phyloP scores from a whole-genome alignment of 805 yeast species.

The Starmerella scarabaei region DNA sequence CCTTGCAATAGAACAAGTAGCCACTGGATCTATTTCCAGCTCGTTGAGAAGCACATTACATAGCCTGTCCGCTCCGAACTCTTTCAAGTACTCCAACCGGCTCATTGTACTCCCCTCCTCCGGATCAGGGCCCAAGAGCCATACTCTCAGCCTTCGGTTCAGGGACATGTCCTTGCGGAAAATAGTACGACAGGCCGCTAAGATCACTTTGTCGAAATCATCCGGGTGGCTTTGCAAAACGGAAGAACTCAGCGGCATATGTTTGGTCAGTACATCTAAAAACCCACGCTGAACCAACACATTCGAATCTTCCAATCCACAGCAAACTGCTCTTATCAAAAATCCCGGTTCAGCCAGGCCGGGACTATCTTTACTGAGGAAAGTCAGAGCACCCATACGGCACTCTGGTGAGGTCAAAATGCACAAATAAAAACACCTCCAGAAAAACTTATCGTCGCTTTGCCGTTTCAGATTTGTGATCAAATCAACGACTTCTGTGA shows the following conservation, averaged over 20 bases:
- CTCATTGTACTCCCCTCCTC: constrained; percentile 16
- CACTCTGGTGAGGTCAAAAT: constrained; percentile 69
- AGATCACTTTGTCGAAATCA: constrained; percentile 47
- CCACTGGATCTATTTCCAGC: constrained; percentile 24
- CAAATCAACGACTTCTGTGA: constrained; percentile 43
- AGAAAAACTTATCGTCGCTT: constrained; percentile 60
- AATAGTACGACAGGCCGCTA: constrained; percentile 50
- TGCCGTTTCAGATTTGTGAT: constrained; percentile 51
- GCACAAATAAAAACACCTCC: constrained; percentile 70
- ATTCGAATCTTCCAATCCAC: constrained; percentile 54
- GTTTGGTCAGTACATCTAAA: constrained; percentile 61
- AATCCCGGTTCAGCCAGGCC: constrained; percentile 67
- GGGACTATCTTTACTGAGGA: constrained; percentile 35
- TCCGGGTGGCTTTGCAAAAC: constrained; percentile 36
- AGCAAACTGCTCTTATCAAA: constrained; percentile 56
- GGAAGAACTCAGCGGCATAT: constrained; percentile 48
- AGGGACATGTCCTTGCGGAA: constrained; percentile 83
- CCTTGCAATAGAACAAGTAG: constrained; percentile 48
- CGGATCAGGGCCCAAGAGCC: constrained; percentile 75
- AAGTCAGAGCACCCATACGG: constrained; percentile 70
- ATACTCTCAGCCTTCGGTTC: constrained; percentile 84
- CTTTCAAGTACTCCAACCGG: constrained; percentile 46
- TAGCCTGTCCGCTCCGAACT: constrained; percentile 41
- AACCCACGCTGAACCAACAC: constrained; percentile 76
- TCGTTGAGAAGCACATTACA: constrained; percentile 39